A percentile compares a stretch with the other conserved stretches of the same genome.
Conservation (phyloP, 2,329 filamentous ascomycete genomes). For the Scedosporium boydii region DNA sequence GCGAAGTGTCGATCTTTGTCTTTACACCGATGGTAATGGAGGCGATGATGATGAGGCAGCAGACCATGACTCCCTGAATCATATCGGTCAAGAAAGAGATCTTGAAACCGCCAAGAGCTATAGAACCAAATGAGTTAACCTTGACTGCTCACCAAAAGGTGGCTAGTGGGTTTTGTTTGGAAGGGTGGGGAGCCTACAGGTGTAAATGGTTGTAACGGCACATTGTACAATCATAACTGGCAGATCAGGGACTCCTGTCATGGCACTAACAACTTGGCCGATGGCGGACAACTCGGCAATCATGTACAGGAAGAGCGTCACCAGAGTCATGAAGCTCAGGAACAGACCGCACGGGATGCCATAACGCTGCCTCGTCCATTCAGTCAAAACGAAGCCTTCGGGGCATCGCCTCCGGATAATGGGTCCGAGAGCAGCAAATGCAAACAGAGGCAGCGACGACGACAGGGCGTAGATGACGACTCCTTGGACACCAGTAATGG, state of each 20-base stretch:
- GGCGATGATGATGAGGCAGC: constrained; percentile 64
- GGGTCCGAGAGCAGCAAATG: constrained; percentile 66
- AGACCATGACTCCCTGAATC: constrained; percentile 69
- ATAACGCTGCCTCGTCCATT: constrained; percentile 76
- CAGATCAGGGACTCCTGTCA: constrained; percentile 67
- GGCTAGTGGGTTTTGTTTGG: no score
- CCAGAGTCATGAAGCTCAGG: constrained; percentile 66
- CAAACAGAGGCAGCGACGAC: constrained; percentile 61
- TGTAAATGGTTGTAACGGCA: constrained; percentile 72
- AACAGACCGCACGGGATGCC: constrained; percentile 60
- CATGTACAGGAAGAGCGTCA: constrained; percentile 83
- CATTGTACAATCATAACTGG: constrained; percentile 72
- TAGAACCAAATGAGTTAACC: not conserved
- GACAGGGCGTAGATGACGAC: constrained; percentile 67
- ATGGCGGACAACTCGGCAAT: constrained; percentile 73
- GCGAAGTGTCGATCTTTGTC: constrained; percentile 58
- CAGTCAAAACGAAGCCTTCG: constrained; percentile 74
- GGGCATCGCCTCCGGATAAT: constrained; percentile 73
- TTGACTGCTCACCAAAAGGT: not conserved
- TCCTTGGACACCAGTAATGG: constrained; percentile 70
- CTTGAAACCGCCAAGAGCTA: constrained; percentile 70
- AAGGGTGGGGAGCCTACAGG: constrained; percentile 38
- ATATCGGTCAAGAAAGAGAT: constrained; percentile 81
- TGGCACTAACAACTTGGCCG: constrained; percentile 64
- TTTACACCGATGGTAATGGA: constrained; percentile 70